phyloP scores from a whole-genome alignment of 345 rosid species.

The Sisymbrium irio region DNA sequence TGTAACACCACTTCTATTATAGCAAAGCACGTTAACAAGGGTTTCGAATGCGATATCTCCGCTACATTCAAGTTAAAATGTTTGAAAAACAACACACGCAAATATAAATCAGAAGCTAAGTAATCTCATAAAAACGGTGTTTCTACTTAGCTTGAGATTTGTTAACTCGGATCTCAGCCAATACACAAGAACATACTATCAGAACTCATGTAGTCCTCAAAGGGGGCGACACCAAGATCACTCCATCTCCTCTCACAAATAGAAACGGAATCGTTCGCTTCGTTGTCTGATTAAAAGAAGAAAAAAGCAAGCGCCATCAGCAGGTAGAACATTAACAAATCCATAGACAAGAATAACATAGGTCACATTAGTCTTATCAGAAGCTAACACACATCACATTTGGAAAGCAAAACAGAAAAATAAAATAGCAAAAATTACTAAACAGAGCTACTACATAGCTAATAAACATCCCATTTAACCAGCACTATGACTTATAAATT shows the following conservation, averaged over 20 bases:
- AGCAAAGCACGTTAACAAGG: not conserved
- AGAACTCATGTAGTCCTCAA: constrained; percentile 1
- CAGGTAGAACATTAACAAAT: not conserved
- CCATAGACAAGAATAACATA: not conserved
- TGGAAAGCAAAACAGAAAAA: not conserved
- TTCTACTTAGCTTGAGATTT: not conserved
- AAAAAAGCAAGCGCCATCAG: not conserved
- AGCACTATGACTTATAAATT: not conserved
- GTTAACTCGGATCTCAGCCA: not conserved
- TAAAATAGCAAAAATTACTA: not conserved
- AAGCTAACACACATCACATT: not conserved
- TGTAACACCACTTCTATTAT: not conserved
- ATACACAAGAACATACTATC: not conserved
- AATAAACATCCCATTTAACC: not conserved
- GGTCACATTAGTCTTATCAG: not conserved
- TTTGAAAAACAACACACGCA: not conserved
- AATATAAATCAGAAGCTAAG: not conserved
- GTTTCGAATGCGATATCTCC: not conserved
- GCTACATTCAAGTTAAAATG: not conserved
- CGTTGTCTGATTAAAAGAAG: constrained; percentile 54
- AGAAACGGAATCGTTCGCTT: constrained; percentile 77
- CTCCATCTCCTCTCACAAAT: constrained; percentile 96
- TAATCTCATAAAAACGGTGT: not conserved
- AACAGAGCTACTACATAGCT: not conserved
- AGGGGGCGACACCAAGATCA: constrained; percentile 26